A percentile compares a stretch with the other conserved stretches of the same genome.
Conservation (phyloP, 192 early-diverging fungal species). For the Coemansia sp. region DNA sequence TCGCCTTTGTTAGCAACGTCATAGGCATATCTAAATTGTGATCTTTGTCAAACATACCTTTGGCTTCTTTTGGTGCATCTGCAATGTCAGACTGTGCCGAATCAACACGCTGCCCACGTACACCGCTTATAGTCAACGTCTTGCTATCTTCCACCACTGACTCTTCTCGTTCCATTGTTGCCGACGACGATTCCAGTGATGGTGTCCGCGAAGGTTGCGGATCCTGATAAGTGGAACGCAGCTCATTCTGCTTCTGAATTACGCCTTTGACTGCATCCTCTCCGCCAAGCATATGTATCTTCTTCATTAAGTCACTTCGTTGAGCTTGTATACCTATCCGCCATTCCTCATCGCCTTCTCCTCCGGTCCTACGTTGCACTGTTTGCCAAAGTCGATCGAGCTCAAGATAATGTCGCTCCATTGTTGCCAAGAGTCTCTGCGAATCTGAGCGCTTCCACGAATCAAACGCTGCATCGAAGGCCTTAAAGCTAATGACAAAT, state of each 20-base stretch:
- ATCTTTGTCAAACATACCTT: neutral
- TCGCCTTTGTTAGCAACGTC: conserved; percentile 24
- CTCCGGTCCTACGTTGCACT: conserved; percentile 35
- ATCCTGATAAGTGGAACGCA: conserved; percentile 21
- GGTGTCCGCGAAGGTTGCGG: conserved; percentile 34
- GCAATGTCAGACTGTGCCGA: neutral
- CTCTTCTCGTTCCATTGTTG: neutral
- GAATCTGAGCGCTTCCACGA: conserved; percentile 47
- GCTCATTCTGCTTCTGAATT: conserved; percentile 22
- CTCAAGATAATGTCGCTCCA: conserved; percentile 49
- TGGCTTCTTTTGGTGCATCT: no score
- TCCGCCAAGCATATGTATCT: conserved; percentile 30
- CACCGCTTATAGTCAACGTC: neutral
- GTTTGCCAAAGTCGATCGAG: conserved; percentile 49
- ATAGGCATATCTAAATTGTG: neutral
- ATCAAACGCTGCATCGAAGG: conserved; percentile 36
- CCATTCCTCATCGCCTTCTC: conserved; percentile 45
- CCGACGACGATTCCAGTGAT: conserved; percentile 18
- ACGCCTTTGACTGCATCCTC: conserved; percentile 19
- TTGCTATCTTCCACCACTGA: neutral
- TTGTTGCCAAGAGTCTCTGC: conserved; percentile 22
- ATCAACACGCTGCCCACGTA: neutral
- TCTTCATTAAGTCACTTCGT: conserved; percentile 18
- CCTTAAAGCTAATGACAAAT: conserved; percentile 30
- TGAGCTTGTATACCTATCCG: conserved; percentile 32